Base-by-base conservation (phyloP, 2,329 filamentous ascomycete species). In the Cercospora canescens region DNA sequence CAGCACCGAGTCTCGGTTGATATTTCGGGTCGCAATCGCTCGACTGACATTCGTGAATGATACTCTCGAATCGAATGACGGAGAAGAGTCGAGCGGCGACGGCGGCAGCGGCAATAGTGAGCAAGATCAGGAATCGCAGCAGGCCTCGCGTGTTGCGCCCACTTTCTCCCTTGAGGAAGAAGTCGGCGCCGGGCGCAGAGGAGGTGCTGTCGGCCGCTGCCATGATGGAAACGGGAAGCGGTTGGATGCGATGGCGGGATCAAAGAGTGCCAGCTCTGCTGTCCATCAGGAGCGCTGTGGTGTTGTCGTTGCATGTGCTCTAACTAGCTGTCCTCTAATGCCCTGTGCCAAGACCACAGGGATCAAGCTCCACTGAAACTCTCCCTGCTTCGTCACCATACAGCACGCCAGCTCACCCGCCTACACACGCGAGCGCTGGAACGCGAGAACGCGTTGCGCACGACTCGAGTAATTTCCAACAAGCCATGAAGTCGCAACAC, bases 51-150 rank as follows among this genome's bases (percentile, higher is more conserved):
- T 99, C 95, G 86, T 99, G 95, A 77, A 99, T 99, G 77, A 99
- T 99, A 83, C 93, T 97, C 83, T 99, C 95, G 79, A 99, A 99
- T 73, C 95, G 91, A 81, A 99, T 98, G 72, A 99, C 95, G 76
- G 93, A 97, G 86, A 99, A 99, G 73, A 99, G 86, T 81, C 95
- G 92, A 81, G 94, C 97, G 72, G 94, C 88, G 77, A 98, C 88
- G 72, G 94, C 93, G 69, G 95, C 94, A 65, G 88, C 93, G 71
- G 95, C 95, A 81, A 99, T 97, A 77, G 94, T 88, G 76, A 85
- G 86, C 74, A 99, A 88, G 82, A 99, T 99, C 76, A 96, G 86
- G 74, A 97, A 88, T 78, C 94, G 89, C 71, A 99, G 85, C 76
- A 98, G 82, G 71, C 92, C 91, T 79, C 94, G 89, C 69, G 92